Percentiles rank a stretch among this genome's conserved stretches.
Conservation (phyloP, 1,284 basidiomycete species). For the Austroboletus novae-zelandiae region DNA sequence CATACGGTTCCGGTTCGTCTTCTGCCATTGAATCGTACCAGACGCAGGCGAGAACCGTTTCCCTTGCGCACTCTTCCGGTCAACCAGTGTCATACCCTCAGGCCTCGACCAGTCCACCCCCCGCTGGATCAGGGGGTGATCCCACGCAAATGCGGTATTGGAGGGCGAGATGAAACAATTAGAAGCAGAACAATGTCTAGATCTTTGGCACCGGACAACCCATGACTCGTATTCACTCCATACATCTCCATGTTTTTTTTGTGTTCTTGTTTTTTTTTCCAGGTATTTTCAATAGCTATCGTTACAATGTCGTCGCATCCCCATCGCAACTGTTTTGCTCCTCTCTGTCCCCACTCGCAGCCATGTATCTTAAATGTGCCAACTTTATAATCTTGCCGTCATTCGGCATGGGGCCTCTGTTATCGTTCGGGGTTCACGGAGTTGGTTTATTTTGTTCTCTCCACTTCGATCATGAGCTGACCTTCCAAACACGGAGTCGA, state of each 20-base stretch:
- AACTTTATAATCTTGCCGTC: constrained; percentile 12
- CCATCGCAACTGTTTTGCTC: constrained; percentile 12
- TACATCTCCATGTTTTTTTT: constrained; percentile 2
- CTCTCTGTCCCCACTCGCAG: constrained; percentile 9
- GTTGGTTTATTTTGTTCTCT: constrained; percentile 7
- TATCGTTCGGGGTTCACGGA: constrained; percentile 20
- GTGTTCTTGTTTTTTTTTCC: not conserved
- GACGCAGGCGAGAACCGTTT: constrained; percentile 17
- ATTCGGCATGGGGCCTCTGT: not conserved
- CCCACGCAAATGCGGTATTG: constrained; percentile 32
- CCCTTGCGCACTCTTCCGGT: constrained; percentile 9
- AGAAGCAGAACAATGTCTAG: constrained; percentile 17
- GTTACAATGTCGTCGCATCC: constrained; percentile 10
- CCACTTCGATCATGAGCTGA: constrained; percentile 5
- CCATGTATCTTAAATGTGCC: constrained; percentile 16
- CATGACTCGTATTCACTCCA: constrained; percentile 1
- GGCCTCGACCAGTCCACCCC: constrained; percentile 17
- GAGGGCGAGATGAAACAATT: constrained; percentile 23
- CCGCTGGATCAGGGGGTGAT: constrained; percentile 28
- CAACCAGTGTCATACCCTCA: constrained; percentile 25
- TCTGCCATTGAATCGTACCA: constrained; percentile 24
- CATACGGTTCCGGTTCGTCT: constrained; percentile 19
- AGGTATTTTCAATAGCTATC: constrained; percentile 1
- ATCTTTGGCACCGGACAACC: constrained; percentile 16
- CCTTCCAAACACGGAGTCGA: constrained; percentile 21